Base-by-base conservation (phyloP, 805 yeast genomes). In the Wickerhamiella australiensis region DNA sequence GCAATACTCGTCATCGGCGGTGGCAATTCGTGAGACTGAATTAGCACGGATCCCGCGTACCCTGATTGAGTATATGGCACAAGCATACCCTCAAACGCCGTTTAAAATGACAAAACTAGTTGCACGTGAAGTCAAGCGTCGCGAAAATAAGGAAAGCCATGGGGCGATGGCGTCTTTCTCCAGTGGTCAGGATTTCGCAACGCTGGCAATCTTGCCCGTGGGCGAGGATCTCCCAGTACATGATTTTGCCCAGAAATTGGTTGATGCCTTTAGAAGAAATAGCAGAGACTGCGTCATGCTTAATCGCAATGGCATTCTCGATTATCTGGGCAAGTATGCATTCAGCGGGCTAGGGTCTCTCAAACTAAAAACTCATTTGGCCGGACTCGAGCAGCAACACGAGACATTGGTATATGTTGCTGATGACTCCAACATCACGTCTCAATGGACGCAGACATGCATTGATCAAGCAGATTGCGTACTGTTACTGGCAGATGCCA, bases 381-480 rank as follows among this genome's bases (percentile, higher is more conserved):
- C 95, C 0, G 94, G 86, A 56, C 70, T 92, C 45, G 98, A 90
- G 68, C 96, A 88, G 58, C 75, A 77, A 54, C 85, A 80, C 62
- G 85, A 90, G 56, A 82, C 86, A n/a, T 82, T 92, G 3, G 77
- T 90, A 1, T 92, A 90, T 60, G 79, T 90, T 11, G 88, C 92
- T 22, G 97, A 92, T 59, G 79, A 96, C 0, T 73, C 83, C 0
- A 13, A 25, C 3, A 78, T 82, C 1, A 79, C 78, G 56, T 83
- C 96, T 0, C 74, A 79, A 17, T 90, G 98, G 98, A 85, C 96
- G 0, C 74, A 78, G 7, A 85, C 96, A 0, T 92, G 97, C 63
- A 82, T 90, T 37, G 79, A 88, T 7, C 96, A 90, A 64, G 97
- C 95, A 15, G 97, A 90, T 64, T 88, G 96, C 68, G 78, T 90